Evolutionary conservation across 2,329 filamentous ascomycete species (phyloP).

Genomic region (Trichoderma gracile): DNA sequence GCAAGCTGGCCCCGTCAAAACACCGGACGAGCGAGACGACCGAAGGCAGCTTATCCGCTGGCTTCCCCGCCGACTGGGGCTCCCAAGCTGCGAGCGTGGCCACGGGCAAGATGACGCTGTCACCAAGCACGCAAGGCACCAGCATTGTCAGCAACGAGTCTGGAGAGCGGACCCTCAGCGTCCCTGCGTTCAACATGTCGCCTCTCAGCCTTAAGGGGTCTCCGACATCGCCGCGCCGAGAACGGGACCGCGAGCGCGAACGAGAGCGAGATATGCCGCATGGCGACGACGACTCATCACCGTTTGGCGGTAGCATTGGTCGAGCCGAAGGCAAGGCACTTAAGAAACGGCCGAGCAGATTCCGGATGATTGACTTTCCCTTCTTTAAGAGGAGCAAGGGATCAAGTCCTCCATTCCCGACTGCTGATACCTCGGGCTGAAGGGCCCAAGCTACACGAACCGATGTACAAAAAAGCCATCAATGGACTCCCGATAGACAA

Average conservation of each 20-base stretch:
- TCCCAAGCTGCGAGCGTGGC: slow-evolving; percentile 64
- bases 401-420: slow-evolving; percentile 37
- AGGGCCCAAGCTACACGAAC: background rate
- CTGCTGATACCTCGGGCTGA: slow-evolving; percentile 41
- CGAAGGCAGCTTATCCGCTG: slow-evolving; percentile 58
- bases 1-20: slow-evolving; percentile 47
- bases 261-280: slow-evolving; percentile 23
- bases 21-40: slow-evolving; percentile 64
- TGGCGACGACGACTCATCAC: slow-evolving; percentile 38
- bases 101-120: slow-evolving; percentile 64
- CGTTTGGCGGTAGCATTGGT: slow-evolving; percentile 46
- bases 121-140: slow-evolving; percentile 65
- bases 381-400: slow-evolving; percentile 58
- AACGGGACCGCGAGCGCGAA: slow-evolving; percentile 23
- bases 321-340: slow-evolving; percentile 53
- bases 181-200: slow-evolving; percentile 45
- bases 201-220: slow-evolving; percentile 40
- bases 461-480: background rate
- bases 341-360: slow-evolving; percentile 64
- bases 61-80: slow-evolving; percentile 59
- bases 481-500: background rate
- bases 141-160: slow-evolving; percentile 65
- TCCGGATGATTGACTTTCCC: slow-evolving; percentile 62
- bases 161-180: slow-evolving; percentile 50
- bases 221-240: slow-evolving; percentile 32